Conservation (phyloP, 2,329 filamentous ascomycete species). For the Fusarium neocosmosporiellum region DNA sequence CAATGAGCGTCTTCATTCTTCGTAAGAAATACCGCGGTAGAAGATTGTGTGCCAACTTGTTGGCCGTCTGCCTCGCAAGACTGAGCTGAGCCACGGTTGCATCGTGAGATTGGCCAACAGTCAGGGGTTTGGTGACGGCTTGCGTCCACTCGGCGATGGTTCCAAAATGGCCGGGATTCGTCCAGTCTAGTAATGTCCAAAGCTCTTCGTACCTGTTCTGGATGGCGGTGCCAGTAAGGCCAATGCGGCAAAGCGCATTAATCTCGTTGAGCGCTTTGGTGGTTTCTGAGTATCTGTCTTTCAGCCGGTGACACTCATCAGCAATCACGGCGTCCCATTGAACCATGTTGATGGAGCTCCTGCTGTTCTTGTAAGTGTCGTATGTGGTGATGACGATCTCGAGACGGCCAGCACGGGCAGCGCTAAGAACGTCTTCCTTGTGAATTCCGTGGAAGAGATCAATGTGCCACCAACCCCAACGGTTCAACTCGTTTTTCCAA, state of each 20-base stretch:
- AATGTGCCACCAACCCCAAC: constrained; percentile 97
- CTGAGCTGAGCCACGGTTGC: constrained; percentile 87
- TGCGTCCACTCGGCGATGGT: constrained; percentile 79
- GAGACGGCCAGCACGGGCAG: constrained; percentile 79
- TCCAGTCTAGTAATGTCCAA: constrained; percentile 97
- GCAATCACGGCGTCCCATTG: constrained; percentile 95
- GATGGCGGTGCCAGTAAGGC: constrained; percentile 93
- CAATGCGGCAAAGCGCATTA: constrained; percentile 92
- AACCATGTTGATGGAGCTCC: constrained; percentile 80
- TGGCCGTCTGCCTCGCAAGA: constrained; percentile 81
- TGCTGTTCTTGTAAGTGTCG: constrained; percentile 84
- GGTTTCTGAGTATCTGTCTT: constrained; percentile 80
- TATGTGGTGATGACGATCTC: constrained; percentile 98
- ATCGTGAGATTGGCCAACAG: constrained; percentile 91
- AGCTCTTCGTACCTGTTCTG: constrained; percentile 98
- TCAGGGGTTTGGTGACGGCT: constrained; percentile 82
- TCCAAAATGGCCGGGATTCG: constrained; percentile 81
- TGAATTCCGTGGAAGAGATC: constrained; percentile 80
- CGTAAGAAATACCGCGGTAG: constrained; percentile 91
- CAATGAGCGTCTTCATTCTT: constrained; percentile 92
- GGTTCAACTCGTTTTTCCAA: constrained; percentile 86
- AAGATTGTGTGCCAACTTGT: constrained; percentile 86
- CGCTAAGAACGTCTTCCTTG: constrained; percentile 76
- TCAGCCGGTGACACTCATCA: constrained; percentile 92
- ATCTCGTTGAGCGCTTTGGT: constrained; percentile 90